Evolutionary conservation across 495 filamentous ascomycete species (phyloP), one percentile per base, ranked within the genome.

Genomic region (Daldinia caldariorum): DNA sequence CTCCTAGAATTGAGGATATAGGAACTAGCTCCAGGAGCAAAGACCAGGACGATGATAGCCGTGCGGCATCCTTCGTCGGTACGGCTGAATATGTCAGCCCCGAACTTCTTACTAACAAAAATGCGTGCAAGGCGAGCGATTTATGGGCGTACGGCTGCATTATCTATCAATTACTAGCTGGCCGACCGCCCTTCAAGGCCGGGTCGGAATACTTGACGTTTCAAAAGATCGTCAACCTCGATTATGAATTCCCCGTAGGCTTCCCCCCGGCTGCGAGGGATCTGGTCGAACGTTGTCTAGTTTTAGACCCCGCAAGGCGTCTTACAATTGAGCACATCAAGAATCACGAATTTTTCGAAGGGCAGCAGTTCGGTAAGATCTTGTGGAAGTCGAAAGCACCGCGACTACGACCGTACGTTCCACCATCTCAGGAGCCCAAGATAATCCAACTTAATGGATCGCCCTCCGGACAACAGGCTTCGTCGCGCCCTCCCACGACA

Each of bases 61-160:
- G 92, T 64, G 93, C 94, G 18, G 92, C 91, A 35, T 98, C 95
- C 4, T 99, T 99, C 80, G 96, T 99, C 22, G 96, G 96, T 54
- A 99, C 96, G 5, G 96, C 96, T 1, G 96, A 99, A 77, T 99
- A 99, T 75, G 96, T 99, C 69, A 97, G 94, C 72, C 96, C 96
- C 0, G 96, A 99, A 73, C 85, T 99, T 34, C 83, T 99, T 67
- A 97, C 90, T 1, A 92, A 97, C 68, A 98, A 98, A 82, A 94
- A 93, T 69, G 95, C 94, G 9, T 97, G 96, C 82, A 99, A 98
- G 81, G 93, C 96, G 20, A 97, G 94, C 74, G 96, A 99, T 77
- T 79, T 99, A 35, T 99, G 96, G 96, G 96, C 96, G 3, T 97
- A 98, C 83, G 96, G 96, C n/a, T 99, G 96, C 79, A 99, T 99